phyloP scores from a whole-genome alignment of 176 grass and related monocot species.

The Musa beccarii region DNA sequence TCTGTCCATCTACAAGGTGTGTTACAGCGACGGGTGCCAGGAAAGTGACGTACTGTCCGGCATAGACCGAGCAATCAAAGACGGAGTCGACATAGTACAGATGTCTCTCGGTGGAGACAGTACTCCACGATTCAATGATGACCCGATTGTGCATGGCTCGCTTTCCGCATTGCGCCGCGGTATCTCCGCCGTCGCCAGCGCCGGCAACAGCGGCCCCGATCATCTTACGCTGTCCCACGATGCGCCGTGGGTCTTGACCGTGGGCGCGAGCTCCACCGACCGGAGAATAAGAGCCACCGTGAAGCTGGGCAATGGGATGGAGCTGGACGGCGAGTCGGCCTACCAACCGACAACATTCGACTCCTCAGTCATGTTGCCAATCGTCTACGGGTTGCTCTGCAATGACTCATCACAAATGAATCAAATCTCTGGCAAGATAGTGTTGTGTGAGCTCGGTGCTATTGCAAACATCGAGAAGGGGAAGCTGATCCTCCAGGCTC shows the following conservation, averaged over 20 bases:
- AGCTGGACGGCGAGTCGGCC: neutral
- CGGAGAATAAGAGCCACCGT: neutral
- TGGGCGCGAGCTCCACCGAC: constrained; percentile 4
- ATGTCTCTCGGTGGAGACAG: constrained; percentile 20
- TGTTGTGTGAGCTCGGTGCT: neutral
- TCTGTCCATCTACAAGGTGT: constrained; percentile 52
- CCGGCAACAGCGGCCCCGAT: neutral
- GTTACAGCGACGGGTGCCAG: constrained; percentile 31
- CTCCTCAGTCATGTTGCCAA: neutral
- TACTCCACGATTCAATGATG: constrained; percentile 22
- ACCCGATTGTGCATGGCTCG: neutral
- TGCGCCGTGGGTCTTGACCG: neutral
- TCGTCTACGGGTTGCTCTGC: neutral
- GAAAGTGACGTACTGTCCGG: constrained; percentile 39
- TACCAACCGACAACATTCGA: neutral
- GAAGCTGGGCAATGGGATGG: neutral
- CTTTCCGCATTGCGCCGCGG: neutral
- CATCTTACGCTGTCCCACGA: neutral
- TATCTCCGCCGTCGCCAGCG: neutral
- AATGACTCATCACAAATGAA: neutral
- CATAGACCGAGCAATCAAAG: constrained; percentile 38
- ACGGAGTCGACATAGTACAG: constrained; percentile 46
- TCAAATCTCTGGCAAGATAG: neutral
- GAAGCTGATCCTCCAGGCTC: constrained; percentile 1
- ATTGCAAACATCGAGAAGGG: neutral